Evolutionary conservation across 2,329 filamentous ascomycete genomes (phyloP).

Genomic region (Aspergillus pseudoglaucus): DNA sequence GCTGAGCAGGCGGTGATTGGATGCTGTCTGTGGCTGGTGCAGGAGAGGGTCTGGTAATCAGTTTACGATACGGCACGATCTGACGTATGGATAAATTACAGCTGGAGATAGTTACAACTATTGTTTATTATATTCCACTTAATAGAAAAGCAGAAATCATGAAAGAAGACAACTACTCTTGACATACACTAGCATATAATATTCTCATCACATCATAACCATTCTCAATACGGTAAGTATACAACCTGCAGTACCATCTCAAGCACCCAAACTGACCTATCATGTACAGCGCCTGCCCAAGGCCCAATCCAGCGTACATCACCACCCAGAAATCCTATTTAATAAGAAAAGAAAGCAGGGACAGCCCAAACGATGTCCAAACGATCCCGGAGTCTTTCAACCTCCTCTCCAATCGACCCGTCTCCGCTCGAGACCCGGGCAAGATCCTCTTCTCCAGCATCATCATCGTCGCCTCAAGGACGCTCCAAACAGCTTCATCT

Average conservation of each 20-base stretch:
- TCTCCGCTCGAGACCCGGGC: conserved; percentile 11
- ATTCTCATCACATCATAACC: background rate
- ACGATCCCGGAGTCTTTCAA: conserved; percentile 50
- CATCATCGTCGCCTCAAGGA: conserved; percentile 9
- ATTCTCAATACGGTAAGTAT: background rate
- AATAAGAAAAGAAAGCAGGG: background rate
- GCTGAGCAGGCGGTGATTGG: conserved; percentile 3
- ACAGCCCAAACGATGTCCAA: conserved; percentile 47
- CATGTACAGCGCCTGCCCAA: conserved; percentile 2
- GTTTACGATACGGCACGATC: conserved; percentile 1
- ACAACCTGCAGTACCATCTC: conserved; percentile 6
- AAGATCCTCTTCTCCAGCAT: conserved; percentile 24
- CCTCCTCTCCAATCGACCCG: conserved; percentile 35
- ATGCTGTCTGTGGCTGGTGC: conserved; percentile 4
- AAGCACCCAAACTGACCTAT: conserved; percentile 16
- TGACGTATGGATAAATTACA: background rate
- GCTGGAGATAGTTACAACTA: too few relatives aligned
- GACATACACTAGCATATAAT: background rate
- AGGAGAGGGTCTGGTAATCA: background rate
- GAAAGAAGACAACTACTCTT: background rate
- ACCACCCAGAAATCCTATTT: background rate
- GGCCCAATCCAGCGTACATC: background rate
- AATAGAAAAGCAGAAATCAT: background rate
- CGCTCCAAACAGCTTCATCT: conserved; percentile 54
- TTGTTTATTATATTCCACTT: background rate